phyloP scores from a whole-genome alignment of 2,329 filamentous ascomycete genomes.

The Diaporthe caulivora region DNA sequence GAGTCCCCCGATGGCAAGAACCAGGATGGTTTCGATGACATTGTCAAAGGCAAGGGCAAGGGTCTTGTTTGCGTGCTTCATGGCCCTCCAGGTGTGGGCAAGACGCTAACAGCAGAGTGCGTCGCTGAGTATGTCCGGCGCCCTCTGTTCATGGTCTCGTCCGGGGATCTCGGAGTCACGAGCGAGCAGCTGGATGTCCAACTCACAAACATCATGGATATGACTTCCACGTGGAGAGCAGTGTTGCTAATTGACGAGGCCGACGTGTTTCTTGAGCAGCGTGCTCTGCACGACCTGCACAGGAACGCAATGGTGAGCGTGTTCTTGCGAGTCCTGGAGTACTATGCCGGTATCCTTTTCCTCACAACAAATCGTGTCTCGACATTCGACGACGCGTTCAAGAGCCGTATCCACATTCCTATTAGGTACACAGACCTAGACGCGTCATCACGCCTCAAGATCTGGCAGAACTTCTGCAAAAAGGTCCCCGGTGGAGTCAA shows the following conservation, averaged over 20 bases:
- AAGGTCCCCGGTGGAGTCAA: constrained; percentile 42
- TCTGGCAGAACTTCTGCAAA: constrained; percentile 42
- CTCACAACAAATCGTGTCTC: constrained; percentile 58
- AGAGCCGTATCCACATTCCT: constrained; percentile 52
- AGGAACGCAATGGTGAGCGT: constrained; percentile 40
- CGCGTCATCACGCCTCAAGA: constrained; percentile 30
- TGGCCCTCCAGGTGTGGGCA: constrained; percentile 50
- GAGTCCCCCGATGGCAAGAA: constrained; percentile 5
- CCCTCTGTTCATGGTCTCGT: constrained; percentile 51
- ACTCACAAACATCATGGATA: constrained; percentile 37
- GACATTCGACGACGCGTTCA: constrained; percentile 56
- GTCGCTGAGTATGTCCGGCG: constrained; percentile 50
- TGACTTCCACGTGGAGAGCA: constrained; percentile 42
- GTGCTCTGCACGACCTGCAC: constrained; percentile 39
- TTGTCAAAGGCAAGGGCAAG: constrained; percentile 43
- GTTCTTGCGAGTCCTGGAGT: constrained; percentile 49
- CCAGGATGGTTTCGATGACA: constrained; percentile 40
- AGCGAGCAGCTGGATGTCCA: constrained; percentile 35
- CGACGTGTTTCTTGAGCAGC: constrained; percentile 42
- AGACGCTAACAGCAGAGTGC: constrained; percentile 52
- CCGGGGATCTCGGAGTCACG: constrained; percentile 42
- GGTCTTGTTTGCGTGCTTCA: constrained; percentile 45
- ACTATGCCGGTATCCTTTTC: constrained; percentile 53
- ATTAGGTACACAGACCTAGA: constrained; percentile 48
- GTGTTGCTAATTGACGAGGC: constrained; percentile 45